A percentile compares a stretch with the other conserved stretches of the same genome.
Evolutionary conservation across 495 filamentous ascomycete species (phyloP).

Genomic region (Xylaria telfairii): DNA sequence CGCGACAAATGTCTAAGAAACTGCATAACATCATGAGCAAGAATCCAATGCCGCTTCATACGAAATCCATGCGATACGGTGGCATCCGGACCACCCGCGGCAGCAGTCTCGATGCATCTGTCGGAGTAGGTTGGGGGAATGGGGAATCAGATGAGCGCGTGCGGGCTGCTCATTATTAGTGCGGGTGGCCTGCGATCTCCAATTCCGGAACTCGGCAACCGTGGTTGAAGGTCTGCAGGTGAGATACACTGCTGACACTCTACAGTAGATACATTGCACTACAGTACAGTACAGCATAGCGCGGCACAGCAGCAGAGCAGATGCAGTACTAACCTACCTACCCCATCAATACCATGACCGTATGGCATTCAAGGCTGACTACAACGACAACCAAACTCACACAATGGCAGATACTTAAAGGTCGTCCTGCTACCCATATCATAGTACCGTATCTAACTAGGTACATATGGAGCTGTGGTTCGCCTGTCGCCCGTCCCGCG

Average conservation of each 20-base stretch:
- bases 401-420: too few species aligned
- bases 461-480: too few species aligned
- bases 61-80: neutral
- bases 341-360: too few species aligned
- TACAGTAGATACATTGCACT: too few species aligned
- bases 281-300: neutral
- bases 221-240: conserved; percentile 1
- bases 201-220: conserved; percentile 12
- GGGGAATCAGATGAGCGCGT: neutral
- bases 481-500: neutral
- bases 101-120: conserved; percentile 9
- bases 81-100: neutral
- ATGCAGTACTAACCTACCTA: too few species aligned
- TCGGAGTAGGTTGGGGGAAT: neutral
- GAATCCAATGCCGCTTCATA: neutral
- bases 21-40: neutral
- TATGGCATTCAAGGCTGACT: too few species aligned
- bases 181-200: conserved; percentile 8
- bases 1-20: too few species aligned
- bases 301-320: too few species aligned
- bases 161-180: neutral
- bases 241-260: conserved; percentile 2
- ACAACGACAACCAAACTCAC: too few species aligned
- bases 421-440: neutral
- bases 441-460: too few species aligned